Conservation (phyloP, 208 protist genomes). For the Leishmania major region DNA sequence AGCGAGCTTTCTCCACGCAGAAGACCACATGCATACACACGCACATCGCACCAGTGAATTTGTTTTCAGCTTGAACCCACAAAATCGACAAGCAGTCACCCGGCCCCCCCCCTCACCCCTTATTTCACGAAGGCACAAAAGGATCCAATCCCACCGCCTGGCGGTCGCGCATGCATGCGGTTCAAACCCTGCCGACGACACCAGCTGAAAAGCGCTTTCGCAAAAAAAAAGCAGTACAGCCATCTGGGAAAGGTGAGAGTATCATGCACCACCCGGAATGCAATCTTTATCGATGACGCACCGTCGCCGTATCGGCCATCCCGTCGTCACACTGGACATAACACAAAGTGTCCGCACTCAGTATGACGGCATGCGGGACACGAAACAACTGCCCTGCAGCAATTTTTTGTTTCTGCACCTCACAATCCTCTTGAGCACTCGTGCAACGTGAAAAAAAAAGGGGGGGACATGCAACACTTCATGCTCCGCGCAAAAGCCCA, state of each 20-base stretch:
- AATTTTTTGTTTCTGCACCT: not conserved
- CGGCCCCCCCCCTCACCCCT: not conserved
- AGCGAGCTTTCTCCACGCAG: not conserved
- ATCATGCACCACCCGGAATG: not conserved
- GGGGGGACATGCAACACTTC: not conserved
- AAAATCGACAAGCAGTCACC: not conserved
- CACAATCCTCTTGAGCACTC: not conserved
- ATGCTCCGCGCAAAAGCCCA: not conserved
- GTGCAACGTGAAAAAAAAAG: not conserved
- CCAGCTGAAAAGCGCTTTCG: not conserved
- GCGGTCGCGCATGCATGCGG: not conserved
- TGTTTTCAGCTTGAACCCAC: not conserved
- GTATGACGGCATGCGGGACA: not conserved
- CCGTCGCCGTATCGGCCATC: not conserved
- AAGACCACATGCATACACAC: not conserved
- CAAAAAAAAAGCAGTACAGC: too few species aligned
- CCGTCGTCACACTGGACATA: not conserved
- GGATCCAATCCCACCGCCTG: not conserved
- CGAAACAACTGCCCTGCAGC: not conserved
- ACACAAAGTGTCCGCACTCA: not conserved
- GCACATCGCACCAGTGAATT: not conserved
- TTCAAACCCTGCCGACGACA: not conserved
- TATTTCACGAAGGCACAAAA: not conserved
- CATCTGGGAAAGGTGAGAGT: not conserved
- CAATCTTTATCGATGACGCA: not conserved